A percentile compares a stretch with the other conserved stretches of the same genome.
These are phyloP conservation scores for Fagopyrum homotropicum DNA, from an alignment of 148 eudicot species.

Conservation along the genomic window DNA sequence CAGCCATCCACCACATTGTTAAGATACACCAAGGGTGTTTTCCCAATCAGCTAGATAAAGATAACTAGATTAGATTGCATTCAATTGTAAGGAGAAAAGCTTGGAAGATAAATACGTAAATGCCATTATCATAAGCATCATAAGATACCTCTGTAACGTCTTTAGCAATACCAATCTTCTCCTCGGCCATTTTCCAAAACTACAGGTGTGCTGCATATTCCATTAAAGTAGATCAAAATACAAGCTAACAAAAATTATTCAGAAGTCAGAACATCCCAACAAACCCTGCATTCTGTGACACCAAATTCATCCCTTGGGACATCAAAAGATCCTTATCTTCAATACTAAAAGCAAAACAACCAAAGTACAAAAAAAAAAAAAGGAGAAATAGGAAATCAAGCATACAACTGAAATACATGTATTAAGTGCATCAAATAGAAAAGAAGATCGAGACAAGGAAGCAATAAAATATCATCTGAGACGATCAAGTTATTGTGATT, in stretches of 20 bases:
- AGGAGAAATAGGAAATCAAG: not conserved
- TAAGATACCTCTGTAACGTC: conserved; percentile 52
- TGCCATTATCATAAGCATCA: not conserved
- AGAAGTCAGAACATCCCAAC: not conserved
- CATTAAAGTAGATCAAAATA: not conserved
- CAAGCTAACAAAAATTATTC: not conserved
- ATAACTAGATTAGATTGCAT: not conserved
- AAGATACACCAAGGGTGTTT: conserved; percentile 58
- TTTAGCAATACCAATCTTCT: conserved; percentile 37
- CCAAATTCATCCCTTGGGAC: not conserved
- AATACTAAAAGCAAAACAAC: not conserved
- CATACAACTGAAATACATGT: not conserved
- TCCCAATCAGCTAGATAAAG: conserved; percentile 45
- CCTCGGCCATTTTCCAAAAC: conserved; percentile 31
- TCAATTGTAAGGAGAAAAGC: not conserved
- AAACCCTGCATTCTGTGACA: not conserved
- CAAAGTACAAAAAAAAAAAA: not conserved
- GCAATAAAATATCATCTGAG: not conserved
- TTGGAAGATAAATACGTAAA: not conserved
- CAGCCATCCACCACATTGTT: conserved; percentile 55
- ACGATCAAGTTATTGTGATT: not conserved
- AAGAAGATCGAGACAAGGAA: not conserved
- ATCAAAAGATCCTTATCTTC: not conserved
- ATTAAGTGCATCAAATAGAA: not conserved
- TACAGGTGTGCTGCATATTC: not conserved